phyloP scores from a whole-genome alignment of 176 grass and related monocot species.

The Puya raimondii region DNA sequence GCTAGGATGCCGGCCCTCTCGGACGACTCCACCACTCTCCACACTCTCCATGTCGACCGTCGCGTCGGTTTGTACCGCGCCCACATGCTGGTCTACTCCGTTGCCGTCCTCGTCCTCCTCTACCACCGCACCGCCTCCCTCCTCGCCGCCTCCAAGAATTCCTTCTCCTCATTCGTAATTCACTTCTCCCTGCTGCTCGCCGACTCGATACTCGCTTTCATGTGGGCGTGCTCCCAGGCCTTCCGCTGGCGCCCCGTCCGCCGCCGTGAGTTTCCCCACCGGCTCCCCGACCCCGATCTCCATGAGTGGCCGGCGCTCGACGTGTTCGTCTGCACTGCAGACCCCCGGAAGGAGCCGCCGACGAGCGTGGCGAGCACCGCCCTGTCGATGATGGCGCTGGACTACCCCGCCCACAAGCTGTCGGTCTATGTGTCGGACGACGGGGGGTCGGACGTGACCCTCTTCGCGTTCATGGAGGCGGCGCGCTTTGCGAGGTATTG shows the following conservation, averaged over 20 bases:
- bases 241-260: constrained; percentile 35
- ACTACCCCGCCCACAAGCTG: constrained; percentile 27
- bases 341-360: constrained; percentile 36
- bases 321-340: constrained; percentile 44
- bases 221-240: constrained; percentile 20
- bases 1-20: background rate
- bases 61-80: constrained; percentile 12
- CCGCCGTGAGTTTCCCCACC: constrained; percentile 15
- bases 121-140: constrained; percentile 13
- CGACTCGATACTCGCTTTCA: constrained; percentile 25
- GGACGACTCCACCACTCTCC: constrained; percentile 11
- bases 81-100: constrained; percentile 14
- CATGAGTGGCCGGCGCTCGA: constrained; percentile 23
- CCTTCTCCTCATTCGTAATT: background rate
- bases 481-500: constrained; percentile 33
- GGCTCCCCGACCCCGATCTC: constrained; percentile 8
- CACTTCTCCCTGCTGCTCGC: constrained; percentile 18
- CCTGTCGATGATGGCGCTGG: constrained; percentile 30
- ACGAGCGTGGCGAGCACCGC: constrained; percentile 30
- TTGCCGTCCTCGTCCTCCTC: constrained; percentile 17
- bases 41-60: constrained; percentile 6
- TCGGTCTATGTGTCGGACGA: constrained; percentile 45
- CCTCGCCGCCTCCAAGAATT: background rate
- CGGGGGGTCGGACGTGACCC: constrained; percentile 29
- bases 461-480: constrained; percentile 43